These are phyloP conservation scores for Hygrocybe punicea DNA, from an alignment of 768 basidiomycete species.

Conservation along the genomic window DNA sequence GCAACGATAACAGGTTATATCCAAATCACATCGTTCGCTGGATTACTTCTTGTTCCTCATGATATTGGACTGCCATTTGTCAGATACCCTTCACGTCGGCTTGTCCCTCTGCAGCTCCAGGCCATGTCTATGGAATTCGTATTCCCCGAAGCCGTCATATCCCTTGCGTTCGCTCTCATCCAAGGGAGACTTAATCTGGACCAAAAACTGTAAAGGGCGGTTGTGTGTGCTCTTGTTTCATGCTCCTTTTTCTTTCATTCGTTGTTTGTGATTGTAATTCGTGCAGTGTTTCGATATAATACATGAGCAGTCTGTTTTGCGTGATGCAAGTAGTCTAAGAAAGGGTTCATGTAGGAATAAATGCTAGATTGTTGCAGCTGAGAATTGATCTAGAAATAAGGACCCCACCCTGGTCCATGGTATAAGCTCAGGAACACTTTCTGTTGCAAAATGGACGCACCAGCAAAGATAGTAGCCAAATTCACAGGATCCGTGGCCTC, in stretches of 20 bases:
- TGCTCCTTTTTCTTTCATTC: neutral
- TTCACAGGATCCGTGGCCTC: conserved; percentile 78
- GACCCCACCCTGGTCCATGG: conserved; percentile 31
- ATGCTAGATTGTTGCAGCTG: too few species aligned
- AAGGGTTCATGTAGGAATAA: neutral
- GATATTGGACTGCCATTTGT: neutral
- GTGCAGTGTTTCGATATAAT: neutral
- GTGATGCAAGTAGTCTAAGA: neutral
- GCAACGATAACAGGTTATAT: conserved; percentile 2
- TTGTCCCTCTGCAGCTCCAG: neutral
- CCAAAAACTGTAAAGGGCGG: neutral
- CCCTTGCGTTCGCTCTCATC: too few species aligned
- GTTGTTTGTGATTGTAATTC: neutral
- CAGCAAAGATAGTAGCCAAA: conserved; percentile 72
- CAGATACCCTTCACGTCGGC: neutral
- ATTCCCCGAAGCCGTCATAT: too few species aligned
- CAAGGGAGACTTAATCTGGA: neutral
- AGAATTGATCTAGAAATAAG: conserved; percentile 21
- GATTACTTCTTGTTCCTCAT: neutral
- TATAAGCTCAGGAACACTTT: neutral
- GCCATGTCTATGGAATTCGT: neutral
- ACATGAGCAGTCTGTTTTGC: neutral
- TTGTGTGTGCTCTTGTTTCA: neutral
- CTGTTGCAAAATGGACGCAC: conserved; percentile 39
- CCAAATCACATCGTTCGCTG: neutral